Evolutionary conservation across 352 stramenopile species (phyloP).

Genomic region (Phytophthora europaea): DNA sequence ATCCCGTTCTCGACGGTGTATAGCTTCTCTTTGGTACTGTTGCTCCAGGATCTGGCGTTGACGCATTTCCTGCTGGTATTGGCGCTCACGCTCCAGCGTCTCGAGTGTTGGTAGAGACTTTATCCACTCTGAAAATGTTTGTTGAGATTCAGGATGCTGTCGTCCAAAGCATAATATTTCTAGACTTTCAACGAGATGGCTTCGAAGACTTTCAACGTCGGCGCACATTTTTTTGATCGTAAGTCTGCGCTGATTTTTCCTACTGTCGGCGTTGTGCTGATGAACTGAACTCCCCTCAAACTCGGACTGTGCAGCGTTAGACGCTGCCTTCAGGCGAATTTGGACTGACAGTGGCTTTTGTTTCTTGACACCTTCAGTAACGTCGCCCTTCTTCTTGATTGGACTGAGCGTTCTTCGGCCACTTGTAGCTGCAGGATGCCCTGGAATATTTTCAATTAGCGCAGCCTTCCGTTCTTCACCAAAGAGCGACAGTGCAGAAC

Average conservation of each 20-base stretch:
- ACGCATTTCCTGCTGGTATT: conserved; percentile 46
- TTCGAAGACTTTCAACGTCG: conserved; percentile 44
- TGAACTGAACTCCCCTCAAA: not conserved
- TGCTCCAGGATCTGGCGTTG: conserved; percentile 54
- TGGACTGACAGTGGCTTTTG: conserved; percentile 9
- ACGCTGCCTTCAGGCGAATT: conserved; percentile 17
- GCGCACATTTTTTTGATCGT: conserved; percentile 31
- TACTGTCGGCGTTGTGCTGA: not conserved
- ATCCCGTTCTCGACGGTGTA: conserved; percentile 46
- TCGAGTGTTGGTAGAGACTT: conserved; percentile 67
- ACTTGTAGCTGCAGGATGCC: not conserved
- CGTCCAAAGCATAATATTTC: conserved; percentile 49
- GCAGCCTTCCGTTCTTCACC: not conserved
- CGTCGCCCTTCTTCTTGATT: conserved; percentile 4
- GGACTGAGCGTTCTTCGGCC: conserved; percentile 10
- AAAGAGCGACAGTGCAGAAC: conserved; percentile 16
- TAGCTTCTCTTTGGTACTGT: conserved; percentile 56
- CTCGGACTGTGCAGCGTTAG: conserved; percentile 19
- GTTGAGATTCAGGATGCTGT: conserved; percentile 48
- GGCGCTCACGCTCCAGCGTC: conserved; percentile 47
- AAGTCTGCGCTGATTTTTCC: conserved; percentile 35
- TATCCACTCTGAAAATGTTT: conserved; percentile 64
- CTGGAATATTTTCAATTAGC: not conserved
- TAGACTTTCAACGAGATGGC: conserved; percentile 45
- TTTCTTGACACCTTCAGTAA: not conserved